phyloP scores from a whole-genome alignment of 2,329 filamentous ascomycete species.

The Beauveria asiatica region DNA sequence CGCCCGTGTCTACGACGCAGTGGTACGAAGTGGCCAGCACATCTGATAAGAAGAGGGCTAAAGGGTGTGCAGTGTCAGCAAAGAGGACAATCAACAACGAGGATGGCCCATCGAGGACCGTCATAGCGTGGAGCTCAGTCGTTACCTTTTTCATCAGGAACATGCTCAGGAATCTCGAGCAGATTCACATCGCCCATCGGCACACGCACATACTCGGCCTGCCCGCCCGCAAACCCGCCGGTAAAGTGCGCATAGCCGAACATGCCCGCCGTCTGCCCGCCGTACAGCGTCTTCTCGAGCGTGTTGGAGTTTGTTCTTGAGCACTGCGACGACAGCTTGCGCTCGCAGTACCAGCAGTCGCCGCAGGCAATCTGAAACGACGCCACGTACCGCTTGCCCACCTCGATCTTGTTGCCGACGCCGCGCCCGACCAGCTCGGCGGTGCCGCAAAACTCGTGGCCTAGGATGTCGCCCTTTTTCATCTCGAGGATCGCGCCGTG shows the following conservation, averaged over 20 bases:
- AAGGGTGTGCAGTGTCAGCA: not conserved
- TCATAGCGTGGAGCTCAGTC: too few relatives aligned
- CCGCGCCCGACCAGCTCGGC: constrained; percentile 47
- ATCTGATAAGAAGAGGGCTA: constrained; percentile 66
- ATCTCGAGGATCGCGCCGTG: constrained; percentile 50
- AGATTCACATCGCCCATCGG: constrained; percentile 75
- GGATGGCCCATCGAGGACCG: too few relatives aligned
- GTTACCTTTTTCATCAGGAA: constrained; percentile 71
- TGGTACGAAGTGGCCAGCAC: constrained; percentile 75
- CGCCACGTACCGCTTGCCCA: constrained; percentile 66
- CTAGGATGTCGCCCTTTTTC: constrained; percentile 57
- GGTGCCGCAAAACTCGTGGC: constrained; percentile 52
- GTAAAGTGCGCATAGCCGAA: constrained; percentile 73
- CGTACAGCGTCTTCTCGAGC: constrained; percentile 67
- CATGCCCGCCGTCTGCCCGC: constrained; percentile 64
- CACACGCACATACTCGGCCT: constrained; percentile 79
- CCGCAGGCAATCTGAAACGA: constrained; percentile 77
- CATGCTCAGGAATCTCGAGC: constrained; percentile 65
- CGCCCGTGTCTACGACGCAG: constrained; percentile 71
- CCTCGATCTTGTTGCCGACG: constrained; percentile 40
- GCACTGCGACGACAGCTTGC: constrained; percentile 72
- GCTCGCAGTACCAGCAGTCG: constrained; percentile 67
- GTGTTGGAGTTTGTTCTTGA: constrained; percentile 71
- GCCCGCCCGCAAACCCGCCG: constrained; percentile 78
- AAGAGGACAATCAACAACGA: too few relatives aligned